These are phyloP conservation scores for Jimgerdemannia flammicorona DNA, from an alignment of 192 early-diverging fungal species.

Conservation along the genomic window DNA sequence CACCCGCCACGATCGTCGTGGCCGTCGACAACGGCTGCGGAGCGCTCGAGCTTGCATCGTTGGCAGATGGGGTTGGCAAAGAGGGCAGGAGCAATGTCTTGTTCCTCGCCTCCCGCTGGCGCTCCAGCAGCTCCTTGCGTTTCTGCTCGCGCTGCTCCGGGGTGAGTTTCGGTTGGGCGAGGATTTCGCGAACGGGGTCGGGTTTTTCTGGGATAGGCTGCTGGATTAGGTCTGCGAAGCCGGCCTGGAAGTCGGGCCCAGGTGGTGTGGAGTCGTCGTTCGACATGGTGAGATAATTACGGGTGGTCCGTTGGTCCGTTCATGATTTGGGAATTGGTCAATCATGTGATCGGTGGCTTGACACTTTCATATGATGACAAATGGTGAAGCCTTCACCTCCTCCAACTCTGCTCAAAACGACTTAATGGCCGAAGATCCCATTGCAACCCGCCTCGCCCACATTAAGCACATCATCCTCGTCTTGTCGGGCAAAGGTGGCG, in stretches of 20 bases:
- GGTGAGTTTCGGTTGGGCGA: slow-evolving; percentile 7
- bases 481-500: slow-evolving; percentile 98
- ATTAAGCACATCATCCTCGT: slow-evolving; percentile 89
- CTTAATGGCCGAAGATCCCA: slow-evolving; percentile 25
- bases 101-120: slow-evolving; percentile 9
- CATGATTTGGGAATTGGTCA: no score
- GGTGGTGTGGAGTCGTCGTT: no score
- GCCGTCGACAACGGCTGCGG: background rate
- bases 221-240: no score
- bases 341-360: background rate
- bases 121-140: slow-evolving; percentile 5
- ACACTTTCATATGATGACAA: no score
- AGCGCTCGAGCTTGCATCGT: background rate
- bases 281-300: no score
- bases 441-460: slow-evolving; percentile 53
- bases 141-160: slow-evolving; percentile 16
- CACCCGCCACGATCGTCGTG: background rate
- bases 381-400: no score
- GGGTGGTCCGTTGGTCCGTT: no score
- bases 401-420: no score
- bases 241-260: no score
- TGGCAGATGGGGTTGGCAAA: background rate
- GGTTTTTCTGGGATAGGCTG: slow-evolving; percentile 5
- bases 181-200: slow-evolving; percentile 8
- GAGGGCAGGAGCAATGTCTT: background rate